Base-by-base conservation (phyloP, 495 filamentous ascomycete genomes). In the Usnea hakonensis region DNA sequence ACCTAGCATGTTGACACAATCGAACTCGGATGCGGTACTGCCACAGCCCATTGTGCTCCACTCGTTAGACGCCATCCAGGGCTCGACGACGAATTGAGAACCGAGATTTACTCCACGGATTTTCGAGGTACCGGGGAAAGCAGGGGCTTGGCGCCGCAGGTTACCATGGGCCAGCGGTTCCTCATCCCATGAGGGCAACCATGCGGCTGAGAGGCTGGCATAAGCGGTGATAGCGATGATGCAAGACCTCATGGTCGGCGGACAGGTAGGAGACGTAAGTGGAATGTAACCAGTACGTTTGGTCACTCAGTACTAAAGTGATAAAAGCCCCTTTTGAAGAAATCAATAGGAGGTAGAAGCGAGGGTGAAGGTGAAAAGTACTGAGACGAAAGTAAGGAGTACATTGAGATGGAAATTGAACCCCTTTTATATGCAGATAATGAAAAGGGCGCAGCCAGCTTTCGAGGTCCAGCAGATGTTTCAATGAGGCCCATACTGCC, bases 81-180 rank as follows among this genome's bases (percentile, higher is more conserved):
- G 81, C 68, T 86, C 83, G 58, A 86, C 73, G 37, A 84, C 72
- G 64, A 86, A 86, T 10, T 79, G 73, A 10, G 80, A 80, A 37
- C 85, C 82, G 7, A 87, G 73, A 61, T 86, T 85, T 10, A 87
- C 84, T 21, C 84, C 83, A 1, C 82, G 79, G 54, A 88, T 77
- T 68, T 84, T 85, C 63, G 71, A 72, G 43, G 17, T 13, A 46
- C n/a, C 3, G 8, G 59, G 28, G 35, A 36, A 52, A 61, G 46
- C 36, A 9, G 48, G 28, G 3, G 48, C 48, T 32, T 32, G 48
- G 6, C 6, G 48, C 26, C 0, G 48, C 14, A 21, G 13, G 0
- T 17, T 52, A 16, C 26, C 28, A 19, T 33, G 13, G 7, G 17
- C 5, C 1, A 19, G 26, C 9, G 21, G 28, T 3, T 13, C 0